A percentile compares a stretch with the other conserved stretches of the same genome.
Conservation (phyloP, 176 grass and related monocot species). For the Pontederia paniculata region DNA sequence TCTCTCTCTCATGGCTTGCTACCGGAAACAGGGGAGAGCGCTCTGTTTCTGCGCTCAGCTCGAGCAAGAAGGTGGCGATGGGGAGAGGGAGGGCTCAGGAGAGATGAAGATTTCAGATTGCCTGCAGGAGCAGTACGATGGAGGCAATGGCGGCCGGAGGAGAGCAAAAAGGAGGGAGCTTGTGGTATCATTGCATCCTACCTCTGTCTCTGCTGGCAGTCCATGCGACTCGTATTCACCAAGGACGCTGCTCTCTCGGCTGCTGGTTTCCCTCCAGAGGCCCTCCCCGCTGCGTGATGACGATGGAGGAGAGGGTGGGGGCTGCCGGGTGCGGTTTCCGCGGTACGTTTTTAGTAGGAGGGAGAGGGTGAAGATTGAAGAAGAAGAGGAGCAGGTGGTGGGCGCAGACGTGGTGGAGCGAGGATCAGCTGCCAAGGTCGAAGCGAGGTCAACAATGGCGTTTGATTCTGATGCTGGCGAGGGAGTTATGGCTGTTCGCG, state of each 20-base stretch:
- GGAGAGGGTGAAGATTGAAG: neutral
- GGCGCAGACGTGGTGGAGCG: neutral
- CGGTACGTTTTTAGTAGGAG: neutral
- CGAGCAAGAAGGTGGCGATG: neutral
- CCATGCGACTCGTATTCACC: conserved; percentile 1
- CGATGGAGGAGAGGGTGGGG: neutral
- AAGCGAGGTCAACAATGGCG: neutral
- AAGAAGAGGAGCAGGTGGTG: neutral
- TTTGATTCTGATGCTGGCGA: neutral
- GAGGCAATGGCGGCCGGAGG: neutral
- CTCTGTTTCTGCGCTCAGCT: conserved; percentile 8
- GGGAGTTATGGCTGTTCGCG: neutral
- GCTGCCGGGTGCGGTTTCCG: neutral
- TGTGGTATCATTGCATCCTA: neutral
- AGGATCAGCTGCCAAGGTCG: neutral
- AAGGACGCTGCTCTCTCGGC: neutral
- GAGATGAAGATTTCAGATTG: neutral
- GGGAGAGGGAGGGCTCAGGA: neutral
- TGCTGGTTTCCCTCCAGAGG: conserved; percentile 4
- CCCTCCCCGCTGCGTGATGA: neutral
- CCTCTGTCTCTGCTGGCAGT: neutral
- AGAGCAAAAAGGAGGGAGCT: neutral
- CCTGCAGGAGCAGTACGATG: neutral
- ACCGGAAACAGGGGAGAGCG: neutral
- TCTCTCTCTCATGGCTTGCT: conserved; percentile 2